Percentiles rank a stretch among this genome's conserved stretches.
phyloP scores from a whole-genome alignment of 2,329 filamentous ascomycete genomes.

The Plenodomus biglobosus region DNA sequence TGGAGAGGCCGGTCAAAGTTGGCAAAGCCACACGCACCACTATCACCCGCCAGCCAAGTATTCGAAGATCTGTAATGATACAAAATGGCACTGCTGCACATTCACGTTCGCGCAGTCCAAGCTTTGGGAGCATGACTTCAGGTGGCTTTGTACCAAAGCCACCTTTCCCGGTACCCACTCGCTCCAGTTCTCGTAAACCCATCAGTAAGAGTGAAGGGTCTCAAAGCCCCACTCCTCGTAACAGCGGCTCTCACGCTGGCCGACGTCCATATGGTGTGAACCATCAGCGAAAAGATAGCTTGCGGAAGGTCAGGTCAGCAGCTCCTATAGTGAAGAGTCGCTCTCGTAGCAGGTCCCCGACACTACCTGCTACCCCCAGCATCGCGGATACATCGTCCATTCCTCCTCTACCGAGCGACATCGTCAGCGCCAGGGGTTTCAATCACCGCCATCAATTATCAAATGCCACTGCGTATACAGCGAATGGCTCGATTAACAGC shows the following conservation, averaged over 20 bases:
- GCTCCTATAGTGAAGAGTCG: constrained; percentile 62
- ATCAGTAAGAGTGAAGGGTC: constrained; percentile 73
- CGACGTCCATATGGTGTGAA: constrained; percentile 46
- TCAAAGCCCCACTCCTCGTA: constrained; percentile 70
- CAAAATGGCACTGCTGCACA: constrained; percentile 75
- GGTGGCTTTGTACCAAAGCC: constrained; percentile 55
- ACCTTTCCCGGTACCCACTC: constrained; percentile 87
- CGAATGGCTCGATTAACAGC: constrained; percentile 58
- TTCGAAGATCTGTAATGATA: constrained; percentile 78
- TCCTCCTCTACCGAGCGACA: constrained; percentile 73
- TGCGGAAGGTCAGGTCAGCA: constrained; percentile 82
- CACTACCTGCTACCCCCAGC: constrained; percentile 68
- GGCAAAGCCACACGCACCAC: constrained; percentile 36
- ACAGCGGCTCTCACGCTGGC: constrained; percentile 38
- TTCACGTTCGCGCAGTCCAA: constrained; percentile 66
- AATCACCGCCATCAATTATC: constrained; percentile 61
- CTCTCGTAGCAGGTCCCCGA: constrained; percentile 54
- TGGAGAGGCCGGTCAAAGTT: constrained; percentile 42
- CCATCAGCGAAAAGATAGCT: constrained; percentile 59
- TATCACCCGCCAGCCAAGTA: constrained; percentile 55
- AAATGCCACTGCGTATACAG: constrained; percentile 60
- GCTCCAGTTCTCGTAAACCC: constrained; percentile 79
- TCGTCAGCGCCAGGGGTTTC: constrained; percentile 55
- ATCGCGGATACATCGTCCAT: constrained; percentile 68
- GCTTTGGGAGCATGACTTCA: constrained; percentile 57